Evolutionary conservation across 768 basidiomycete species (phyloP).

Genomic region (Phylloporus sp.): DNA sequence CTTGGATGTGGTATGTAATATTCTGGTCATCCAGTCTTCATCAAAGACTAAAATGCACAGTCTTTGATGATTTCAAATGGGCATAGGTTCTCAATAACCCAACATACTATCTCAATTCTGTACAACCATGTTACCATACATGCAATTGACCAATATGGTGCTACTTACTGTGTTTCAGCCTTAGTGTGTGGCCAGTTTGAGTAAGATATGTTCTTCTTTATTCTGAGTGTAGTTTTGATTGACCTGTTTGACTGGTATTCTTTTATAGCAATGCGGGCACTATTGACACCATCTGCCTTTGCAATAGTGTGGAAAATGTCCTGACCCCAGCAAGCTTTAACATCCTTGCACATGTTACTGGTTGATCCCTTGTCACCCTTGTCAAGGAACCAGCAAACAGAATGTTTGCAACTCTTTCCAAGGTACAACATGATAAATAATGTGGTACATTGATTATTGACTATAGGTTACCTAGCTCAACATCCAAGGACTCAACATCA

Average conservation of each 20-base stretch:
- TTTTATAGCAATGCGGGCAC: background rate
- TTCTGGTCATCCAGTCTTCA: background rate
- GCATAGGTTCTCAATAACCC: background rate
- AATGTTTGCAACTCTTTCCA: background rate
- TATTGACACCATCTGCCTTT: background rate
- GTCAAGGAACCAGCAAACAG: background rate
- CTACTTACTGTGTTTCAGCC: background rate
- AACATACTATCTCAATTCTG: background rate
- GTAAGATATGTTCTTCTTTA: background rate
- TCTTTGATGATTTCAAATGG: background rate
- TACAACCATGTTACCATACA: background rate
- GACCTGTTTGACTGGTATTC: background rate
- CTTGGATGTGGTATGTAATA: conserved; percentile 1
- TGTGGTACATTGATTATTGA: too few species aligned
- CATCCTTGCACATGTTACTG: background rate
- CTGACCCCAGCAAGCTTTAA: background rate
- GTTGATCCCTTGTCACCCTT: background rate
- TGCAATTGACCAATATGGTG: background rate
- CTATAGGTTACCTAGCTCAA: too few species aligned
- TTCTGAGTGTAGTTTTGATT: background rate
- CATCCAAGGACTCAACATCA: too few species aligned
- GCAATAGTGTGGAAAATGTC: background rate
- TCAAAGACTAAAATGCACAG: background rate
- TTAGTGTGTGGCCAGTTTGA: background rate
- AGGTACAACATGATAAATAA: background rate